Evolutionary conservation across 768 basidiomycete species (phyloP).

Genomic region (Pulveroboletus sp.): DNA sequence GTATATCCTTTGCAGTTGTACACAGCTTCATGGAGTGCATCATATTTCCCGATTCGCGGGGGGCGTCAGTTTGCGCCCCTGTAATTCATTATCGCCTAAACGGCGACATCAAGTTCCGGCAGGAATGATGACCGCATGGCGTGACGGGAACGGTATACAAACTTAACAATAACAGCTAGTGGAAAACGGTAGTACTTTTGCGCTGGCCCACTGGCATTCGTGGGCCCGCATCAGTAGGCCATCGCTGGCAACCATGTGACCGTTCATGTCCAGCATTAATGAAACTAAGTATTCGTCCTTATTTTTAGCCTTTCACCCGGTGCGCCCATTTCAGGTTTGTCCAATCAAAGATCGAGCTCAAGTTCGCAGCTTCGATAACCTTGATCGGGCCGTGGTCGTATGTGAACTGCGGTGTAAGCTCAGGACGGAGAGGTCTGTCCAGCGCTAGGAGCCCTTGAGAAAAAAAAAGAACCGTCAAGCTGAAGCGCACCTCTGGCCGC

Average conservation of each 20-base stretch:
- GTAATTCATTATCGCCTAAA: slow-evolving; percentile 24
- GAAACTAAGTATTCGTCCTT: slow-evolving; percentile 1
- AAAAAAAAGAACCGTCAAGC: background rate
- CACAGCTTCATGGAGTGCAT: slow-evolving; percentile 14
- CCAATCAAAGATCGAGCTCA: slow-evolving; percentile 15
- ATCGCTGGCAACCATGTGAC: slow-evolving; percentile 10
- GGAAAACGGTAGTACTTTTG: slow-evolving; percentile 19
- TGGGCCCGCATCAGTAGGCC: too few species aligned
- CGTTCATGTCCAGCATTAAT: too few species aligned
- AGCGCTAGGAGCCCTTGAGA: slow-evolving; percentile 12
- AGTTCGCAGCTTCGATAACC: slow-evolving; percentile 12
- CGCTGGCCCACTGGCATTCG: slow-evolving; percentile 8
- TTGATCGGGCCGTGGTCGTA: background rate
- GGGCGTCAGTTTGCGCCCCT: slow-evolving; percentile 19
- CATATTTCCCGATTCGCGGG: slow-evolving; percentile 26
- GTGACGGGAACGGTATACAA: background rate
- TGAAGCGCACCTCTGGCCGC: slow-evolving; percentile 18
- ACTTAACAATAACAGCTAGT: slow-evolving; percentile 18
- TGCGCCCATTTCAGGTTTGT: slow-evolving; percentile 13
- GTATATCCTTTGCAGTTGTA: slow-evolving; percentile 1
- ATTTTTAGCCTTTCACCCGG: slow-evolving; percentile 5
- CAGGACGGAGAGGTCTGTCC: slow-evolving; percentile 14
- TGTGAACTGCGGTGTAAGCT: slow-evolving; percentile 18
- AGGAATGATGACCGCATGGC: slow-evolving; percentile 11
- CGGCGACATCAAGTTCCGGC: slow-evolving; percentile 24